phyloP scores from a whole-genome alignment of 345 rosid species.

The Brassica carinata region DNA sequence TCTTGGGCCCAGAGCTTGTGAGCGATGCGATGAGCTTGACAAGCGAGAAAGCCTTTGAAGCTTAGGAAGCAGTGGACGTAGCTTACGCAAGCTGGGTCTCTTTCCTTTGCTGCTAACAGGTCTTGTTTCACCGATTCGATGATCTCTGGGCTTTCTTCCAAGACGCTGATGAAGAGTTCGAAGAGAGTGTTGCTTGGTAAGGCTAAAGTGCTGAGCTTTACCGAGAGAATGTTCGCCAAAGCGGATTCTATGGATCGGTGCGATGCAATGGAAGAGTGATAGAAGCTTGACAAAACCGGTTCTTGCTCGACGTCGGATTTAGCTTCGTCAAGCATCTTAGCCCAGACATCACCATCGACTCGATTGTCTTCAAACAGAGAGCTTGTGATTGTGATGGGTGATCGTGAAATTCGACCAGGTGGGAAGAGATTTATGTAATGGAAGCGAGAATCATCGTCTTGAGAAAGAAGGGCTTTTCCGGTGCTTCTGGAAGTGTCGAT shows the following conservation, averaged over 20 bases:
- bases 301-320: slow-evolving; percentile 60
- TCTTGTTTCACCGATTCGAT: slow-evolving; percentile 57
- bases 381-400: slow-evolving; percentile 25
- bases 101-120: slow-evolving; percentile 63
- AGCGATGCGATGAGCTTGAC: slow-evolving; percentile 77
- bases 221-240: slow-evolving; percentile 63
- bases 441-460: slow-evolving; percentile 41
- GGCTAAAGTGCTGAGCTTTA: slow-evolving; percentile 59
- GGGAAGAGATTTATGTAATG: slow-evolving; percentile 41
- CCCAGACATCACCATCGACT: slow-evolving; percentile 50
- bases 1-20: slow-evolving; percentile 73
- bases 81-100: slow-evolving; percentile 87
- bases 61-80: slow-evolving; percentile 71
- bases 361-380: neutral
- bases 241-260: slow-evolving; percentile 62
- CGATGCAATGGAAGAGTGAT: slow-evolving; percentile 58
- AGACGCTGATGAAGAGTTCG: slow-evolving; percentile 57
- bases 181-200: slow-evolving; percentile 53
- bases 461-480: slow-evolving; percentile 27
- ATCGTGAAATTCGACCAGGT: slow-evolving; percentile 34
- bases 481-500: slow-evolving; percentile 50
- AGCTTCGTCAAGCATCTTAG: slow-evolving; percentile 68
- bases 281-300: slow-evolving; percentile 65
- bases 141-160: slow-evolving; percentile 54
- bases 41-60: slow-evolving; percentile 78